Conservation (phyloP, 129 eudicot genomes). For the Dittrichia graveolens region DNA sequence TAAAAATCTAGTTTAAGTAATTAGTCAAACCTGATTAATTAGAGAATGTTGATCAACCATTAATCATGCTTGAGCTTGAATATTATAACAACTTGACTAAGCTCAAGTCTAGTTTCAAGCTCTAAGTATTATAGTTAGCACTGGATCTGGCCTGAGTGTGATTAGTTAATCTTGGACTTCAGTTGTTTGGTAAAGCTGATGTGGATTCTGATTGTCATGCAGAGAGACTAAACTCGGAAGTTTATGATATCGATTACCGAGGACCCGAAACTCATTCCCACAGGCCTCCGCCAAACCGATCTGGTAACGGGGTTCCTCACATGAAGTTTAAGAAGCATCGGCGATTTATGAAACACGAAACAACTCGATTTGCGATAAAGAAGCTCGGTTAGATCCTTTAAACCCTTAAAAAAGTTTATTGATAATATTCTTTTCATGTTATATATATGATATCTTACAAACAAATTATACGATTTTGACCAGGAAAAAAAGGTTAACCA, state of each 20-base stretch:
- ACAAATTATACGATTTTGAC: not conserved
- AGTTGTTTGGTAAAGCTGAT: too few species aligned
- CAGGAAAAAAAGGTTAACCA: conserved; percentile 35
- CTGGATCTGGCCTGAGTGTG: too few species aligned
- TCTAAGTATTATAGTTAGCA: too few species aligned
- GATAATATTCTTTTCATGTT: not conserved
- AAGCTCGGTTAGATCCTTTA: conserved; percentile 31
- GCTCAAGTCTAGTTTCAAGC: too few species aligned
- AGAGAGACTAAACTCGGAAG: conserved; percentile 39
- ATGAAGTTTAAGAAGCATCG: conserved; percentile 27
- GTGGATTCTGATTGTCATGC: not conserved
- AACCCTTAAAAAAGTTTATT: not conserved
- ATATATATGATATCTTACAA: not conserved
- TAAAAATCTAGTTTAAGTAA: too few species aligned
- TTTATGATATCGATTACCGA: conserved; percentile 70
- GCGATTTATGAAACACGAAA: conserved; percentile 31
- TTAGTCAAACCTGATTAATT: too few species aligned
- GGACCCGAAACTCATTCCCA: conserved; percentile 82
- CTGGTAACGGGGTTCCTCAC: conserved; percentile 31
- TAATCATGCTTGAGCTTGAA: too few species aligned
- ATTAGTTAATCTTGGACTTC: too few species aligned
- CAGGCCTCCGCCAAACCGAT: conserved; percentile 58
- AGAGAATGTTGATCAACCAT: too few species aligned
- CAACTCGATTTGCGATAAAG: conserved; percentile 7
- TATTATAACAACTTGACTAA: too few species aligned